Base-by-base conservation (phyloP, 108 stramenopile genomes). In the Pseudonitzschia pungens region DNA sequence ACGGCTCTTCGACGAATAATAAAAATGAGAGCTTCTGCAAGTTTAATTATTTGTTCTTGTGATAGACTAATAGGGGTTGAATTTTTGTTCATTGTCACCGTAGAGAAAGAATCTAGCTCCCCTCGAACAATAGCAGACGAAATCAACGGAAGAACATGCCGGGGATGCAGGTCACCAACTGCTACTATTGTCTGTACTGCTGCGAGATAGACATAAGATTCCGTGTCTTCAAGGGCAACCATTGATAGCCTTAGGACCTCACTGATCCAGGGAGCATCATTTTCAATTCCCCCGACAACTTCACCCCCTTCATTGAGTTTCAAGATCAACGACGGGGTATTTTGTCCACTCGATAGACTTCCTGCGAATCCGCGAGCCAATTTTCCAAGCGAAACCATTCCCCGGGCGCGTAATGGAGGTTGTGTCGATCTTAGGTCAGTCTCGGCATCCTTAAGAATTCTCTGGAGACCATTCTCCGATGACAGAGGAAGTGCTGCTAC, bases 201-300 rank as follows among this genome's bases (percentile, higher is more conserved):
- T 42, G 94, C 94, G 26, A 95, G 81, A 51, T 87, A 95, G 31
- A 95, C 94, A 69, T 92, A 95, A 36, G 94, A 95, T 82, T 95
- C 94, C 20, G 77, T 22, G 75, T 95, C 94, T 8, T 76, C 69
- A 42, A 95, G 80, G 43, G 91, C 83, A 24, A 48, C 51, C 50
- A 91, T 69, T 12, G 79, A 86, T 27, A 92, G 41, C 41, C 77
- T 32, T 0, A 87, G 73, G 29, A 81, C 40, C 26, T 75, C 64
- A 9, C 70, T 31, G 1, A 75, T 29, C 28, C 55, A 27, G 48
- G 24, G 50, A 4, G 53, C 41, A 14, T 31, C 2, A 2, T 45
- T 16, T 9, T 29, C 27, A 10, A 22, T 45, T 14, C 44, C 43
- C 32, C 32, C 32, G 4, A 70, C 9, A 10, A 20, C 44, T 27